These are phyloP conservation scores for Golubevia pallescens DNA, from an alignment of 1,284 basidiomycete species.

Conservation along the genomic window DNA sequence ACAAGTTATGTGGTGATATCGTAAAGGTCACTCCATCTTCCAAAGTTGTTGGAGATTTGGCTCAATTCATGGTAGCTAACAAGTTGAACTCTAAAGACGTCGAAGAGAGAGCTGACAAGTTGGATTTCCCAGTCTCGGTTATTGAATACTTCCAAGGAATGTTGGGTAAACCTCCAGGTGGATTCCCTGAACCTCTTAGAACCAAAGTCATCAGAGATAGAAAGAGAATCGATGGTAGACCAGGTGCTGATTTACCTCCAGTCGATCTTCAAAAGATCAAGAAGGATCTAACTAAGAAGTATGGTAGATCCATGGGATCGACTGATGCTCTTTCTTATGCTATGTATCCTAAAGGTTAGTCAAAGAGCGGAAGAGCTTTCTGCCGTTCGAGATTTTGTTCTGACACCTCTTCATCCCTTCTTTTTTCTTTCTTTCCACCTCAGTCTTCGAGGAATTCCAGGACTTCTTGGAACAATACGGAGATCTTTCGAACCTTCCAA, in stretches of 20 bases:
- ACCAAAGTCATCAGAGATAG: constrained; percentile 91
- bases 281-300: constrained; percentile 87
- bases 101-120: constrained; percentile 79
- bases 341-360: constrained; percentile 86
- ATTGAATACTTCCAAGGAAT: constrained; percentile 74
- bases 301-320: constrained; percentile 84
- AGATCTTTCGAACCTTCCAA: constrained; percentile 81
- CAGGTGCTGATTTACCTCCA: constrained; percentile 85
- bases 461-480: constrained; percentile 93
- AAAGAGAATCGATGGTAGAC: constrained; percentile 88
- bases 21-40: constrained; percentile 99
- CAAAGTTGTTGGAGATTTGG: constrained; percentile 98
- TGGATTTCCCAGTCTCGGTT: constrained; percentile 87
- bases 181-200: constrained; percentile 96
- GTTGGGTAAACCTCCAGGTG: constrained; percentile 78
- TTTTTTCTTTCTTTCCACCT: background rate
- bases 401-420: background rate
- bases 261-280: constrained; percentile 96
- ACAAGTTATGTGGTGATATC: constrained; percentile 80
- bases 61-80: constrained; percentile 95
- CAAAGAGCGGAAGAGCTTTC: too few species aligned
- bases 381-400: too few species aligned
- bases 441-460: constrained; percentile 92
- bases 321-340: constrained; percentile 90
- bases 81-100: constrained; percentile 85